phyloP scores from a whole-genome alignment of 305 asterid species.

The Solanum hybrid region DNA sequence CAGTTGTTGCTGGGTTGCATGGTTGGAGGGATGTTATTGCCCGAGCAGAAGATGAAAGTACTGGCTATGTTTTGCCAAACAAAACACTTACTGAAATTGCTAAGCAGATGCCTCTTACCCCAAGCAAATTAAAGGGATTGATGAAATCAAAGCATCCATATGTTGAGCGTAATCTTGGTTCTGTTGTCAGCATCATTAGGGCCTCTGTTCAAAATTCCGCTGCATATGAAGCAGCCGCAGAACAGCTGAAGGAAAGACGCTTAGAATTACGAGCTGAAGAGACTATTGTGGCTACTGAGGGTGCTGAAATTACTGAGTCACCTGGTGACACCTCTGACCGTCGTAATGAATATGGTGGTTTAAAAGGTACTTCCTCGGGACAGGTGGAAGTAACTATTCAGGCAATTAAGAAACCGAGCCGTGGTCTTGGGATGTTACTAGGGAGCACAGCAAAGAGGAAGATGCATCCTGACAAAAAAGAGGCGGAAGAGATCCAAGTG shows the following conservation, averaged over 20 bases:
- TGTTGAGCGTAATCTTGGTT: conserved; percentile 68
- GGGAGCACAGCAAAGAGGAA: conserved; percentile 71
- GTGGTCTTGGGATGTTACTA: conserved; percentile 76
- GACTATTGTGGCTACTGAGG: conserved; percentile 30
- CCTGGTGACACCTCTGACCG: conserved; percentile 10
- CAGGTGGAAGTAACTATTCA: conserved; percentile 63
- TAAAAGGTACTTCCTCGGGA: conserved; percentile 6
- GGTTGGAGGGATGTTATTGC: conserved; percentile 97
- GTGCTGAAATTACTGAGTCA: conserved; percentile 37
- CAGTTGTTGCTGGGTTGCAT: conserved; percentile 85
- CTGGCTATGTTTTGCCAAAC: conserved; percentile 91
- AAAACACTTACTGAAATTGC: conserved; percentile 87
- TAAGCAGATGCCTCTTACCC: conserved; percentile 79
- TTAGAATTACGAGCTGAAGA: conserved; percentile 40
- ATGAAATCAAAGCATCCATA: conserved; percentile 78
- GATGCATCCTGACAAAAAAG: conserved; percentile 46
- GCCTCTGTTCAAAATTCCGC: conserved; percentile 71
- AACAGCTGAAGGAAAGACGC: conserved; percentile 51
- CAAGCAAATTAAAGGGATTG: conserved; percentile 46
- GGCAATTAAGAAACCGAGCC: conserved; percentile 67
- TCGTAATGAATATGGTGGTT: conserved; percentile 15
- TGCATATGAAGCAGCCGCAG: conserved; percentile 63
- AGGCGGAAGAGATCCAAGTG: conserved; percentile 46
- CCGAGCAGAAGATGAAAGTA: conserved; percentile 99
- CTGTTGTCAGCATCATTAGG: conserved; percentile 71